Percentiles rank a stretch among this genome's conserved stretches.
Evolutionary conservation across 2,329 filamentous ascomycete species (phyloP).

Genomic region (Trichoderma brevicompactum): DNA sequence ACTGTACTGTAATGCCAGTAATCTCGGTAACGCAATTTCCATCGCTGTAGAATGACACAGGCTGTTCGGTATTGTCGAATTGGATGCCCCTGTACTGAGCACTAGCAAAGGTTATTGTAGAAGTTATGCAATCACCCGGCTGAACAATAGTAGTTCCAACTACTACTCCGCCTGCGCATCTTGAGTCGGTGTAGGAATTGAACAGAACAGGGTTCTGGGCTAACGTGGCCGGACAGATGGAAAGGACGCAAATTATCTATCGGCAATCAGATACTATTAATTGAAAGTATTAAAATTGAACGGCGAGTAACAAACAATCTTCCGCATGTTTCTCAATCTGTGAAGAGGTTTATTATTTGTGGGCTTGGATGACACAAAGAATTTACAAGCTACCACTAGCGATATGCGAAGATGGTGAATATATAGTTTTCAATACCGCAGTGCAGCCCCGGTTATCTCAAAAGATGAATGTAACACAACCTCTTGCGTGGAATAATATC

Average conservation of each 20-base stretch:
- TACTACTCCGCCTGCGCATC: not conserved
- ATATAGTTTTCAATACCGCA: no score
- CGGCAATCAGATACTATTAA: not conserved
- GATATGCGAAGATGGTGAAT: no score
- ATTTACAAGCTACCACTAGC: no score
- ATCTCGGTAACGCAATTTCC: not conserved
- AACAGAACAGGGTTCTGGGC: not conserved
- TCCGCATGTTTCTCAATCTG: not conserved
- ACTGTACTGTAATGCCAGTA: not conserved
- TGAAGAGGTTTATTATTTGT: no score
- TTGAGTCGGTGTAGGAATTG: not conserved
- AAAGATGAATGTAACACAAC: no score
- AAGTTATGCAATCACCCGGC: not conserved
- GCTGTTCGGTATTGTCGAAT: slow-evolving; percentile 1
- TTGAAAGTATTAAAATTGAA: not conserved
- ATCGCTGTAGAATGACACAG: not conserved
- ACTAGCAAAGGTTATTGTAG: not conserved
- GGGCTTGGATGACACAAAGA: no score
- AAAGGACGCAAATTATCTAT: not conserved
- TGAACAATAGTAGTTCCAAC: not conserved
- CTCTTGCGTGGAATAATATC: no score
- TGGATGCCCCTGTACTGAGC: not conserved
- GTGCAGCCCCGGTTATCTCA: no score
- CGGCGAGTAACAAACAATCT: not conserved
- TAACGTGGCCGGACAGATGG: not conserved